Conservation (phyloP, 192 early-diverging fungal genomes). For the Entomortierella parvispora region DNA sequence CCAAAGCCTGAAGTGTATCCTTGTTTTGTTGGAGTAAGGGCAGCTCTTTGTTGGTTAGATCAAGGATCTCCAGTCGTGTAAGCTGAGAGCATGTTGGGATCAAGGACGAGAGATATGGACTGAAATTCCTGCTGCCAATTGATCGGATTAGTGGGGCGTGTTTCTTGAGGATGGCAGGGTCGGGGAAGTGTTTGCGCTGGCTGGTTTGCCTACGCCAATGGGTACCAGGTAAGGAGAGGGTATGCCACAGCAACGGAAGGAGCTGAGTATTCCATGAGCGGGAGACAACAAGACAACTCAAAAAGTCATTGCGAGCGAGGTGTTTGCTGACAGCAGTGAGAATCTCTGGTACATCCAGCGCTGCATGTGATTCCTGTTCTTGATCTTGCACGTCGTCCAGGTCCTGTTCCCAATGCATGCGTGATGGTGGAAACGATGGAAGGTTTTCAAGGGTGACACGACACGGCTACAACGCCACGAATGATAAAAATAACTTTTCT, state of each 20-base stretch:
- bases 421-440: no score
- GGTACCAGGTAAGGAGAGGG: conserved; percentile 11
- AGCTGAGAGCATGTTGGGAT: conserved; percentile 8
- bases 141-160: conserved; percentile 21
- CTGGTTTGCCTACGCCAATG: conserved; percentile 11
- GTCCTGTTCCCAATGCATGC: no score
- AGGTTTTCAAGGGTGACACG: no score
- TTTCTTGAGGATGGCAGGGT: conserved; percentile 3
- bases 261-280: conserved; percentile 14
- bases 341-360: conserved; percentile 13
- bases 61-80: conserved; percentile 13
- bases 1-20: not conserved
- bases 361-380: not conserved
- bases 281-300: conserved; percentile 6
- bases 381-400: no score
- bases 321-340: not conserved
- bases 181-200: not conserved
- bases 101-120: conserved; percentile 15
- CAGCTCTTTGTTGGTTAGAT: conserved; percentile 4
- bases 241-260: conserved; percentile 16
- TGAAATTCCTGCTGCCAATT: conserved; percentile 12
- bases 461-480: no score
- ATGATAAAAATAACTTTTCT: no score
- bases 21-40: conserved; percentile 14
- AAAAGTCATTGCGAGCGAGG: conserved; percentile 18